Conservation (phyloP, 805 yeast species). For the Wickerhamiella kurtzmanii region DNA sequence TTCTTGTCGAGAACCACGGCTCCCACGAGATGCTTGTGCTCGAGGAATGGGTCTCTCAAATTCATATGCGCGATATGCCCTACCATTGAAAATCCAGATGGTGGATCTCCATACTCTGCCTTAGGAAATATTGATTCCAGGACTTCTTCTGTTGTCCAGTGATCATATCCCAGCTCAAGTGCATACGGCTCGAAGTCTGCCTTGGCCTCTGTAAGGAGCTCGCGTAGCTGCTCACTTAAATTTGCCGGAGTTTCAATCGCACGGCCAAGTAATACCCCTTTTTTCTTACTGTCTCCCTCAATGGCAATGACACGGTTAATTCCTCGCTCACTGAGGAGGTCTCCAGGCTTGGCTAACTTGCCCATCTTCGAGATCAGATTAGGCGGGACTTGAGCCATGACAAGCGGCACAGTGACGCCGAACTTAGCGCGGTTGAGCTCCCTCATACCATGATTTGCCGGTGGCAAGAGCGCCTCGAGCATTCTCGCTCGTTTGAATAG, state of each 20-base stretch:
- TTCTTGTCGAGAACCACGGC: constrained; percentile 83
- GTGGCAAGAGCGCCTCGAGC: constrained; percentile 35
- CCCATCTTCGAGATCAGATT: constrained; percentile 44
- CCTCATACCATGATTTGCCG: constrained; percentile 51
- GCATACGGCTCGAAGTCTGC: constrained; percentile 40
- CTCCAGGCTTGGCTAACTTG: constrained; percentile 38
- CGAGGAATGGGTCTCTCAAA: constrained; percentile 68
- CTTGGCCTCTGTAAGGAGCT: constrained; percentile 35
- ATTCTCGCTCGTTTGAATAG: not conserved
- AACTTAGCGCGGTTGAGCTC: constrained; percentile 57
- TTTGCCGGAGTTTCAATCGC: constrained; percentile 25
- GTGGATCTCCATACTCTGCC: constrained; percentile 55
- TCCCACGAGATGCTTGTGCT: constrained; percentile 70
- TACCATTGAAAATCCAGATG: constrained; percentile 81
- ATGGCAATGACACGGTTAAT: constrained; percentile 52
- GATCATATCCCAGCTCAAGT: constrained; percentile 51
- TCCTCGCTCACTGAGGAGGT: constrained; percentile 56
- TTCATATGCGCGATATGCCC: constrained; percentile 96
- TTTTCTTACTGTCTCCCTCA: constrained; percentile 22
- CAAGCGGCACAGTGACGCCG: constrained; percentile 39
- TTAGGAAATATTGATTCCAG: constrained; percentile 59
- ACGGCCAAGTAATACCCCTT: constrained; percentile 49
- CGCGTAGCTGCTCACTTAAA: constrained; percentile 33
- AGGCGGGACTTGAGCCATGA: constrained; percentile 62
- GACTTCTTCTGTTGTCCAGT: constrained; percentile 86